Conservation (phyloP, 257 asterid genomes). For the Perilla frutescens region DNA sequence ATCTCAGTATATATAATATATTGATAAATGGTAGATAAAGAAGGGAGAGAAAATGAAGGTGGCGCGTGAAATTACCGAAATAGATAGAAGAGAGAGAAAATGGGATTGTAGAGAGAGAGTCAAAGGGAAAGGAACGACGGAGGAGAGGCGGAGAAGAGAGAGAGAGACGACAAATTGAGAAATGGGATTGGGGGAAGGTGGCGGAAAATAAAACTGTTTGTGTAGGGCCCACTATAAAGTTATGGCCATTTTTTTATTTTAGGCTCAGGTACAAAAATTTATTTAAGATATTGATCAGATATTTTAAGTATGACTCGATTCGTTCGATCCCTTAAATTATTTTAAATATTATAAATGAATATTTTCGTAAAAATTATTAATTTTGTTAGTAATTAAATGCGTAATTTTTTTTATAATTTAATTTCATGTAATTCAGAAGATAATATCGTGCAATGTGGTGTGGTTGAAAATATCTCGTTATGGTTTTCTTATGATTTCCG, state of each 20-base stretch:
- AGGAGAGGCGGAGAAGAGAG: slow-evolving; percentile 40
- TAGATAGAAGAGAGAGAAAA: slow-evolving; percentile 26
- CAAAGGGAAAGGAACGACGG: slow-evolving; percentile 42
- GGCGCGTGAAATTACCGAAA: slow-evolving; percentile 39
- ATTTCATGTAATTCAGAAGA: too few species aligned
- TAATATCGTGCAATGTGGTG: too few species aligned
- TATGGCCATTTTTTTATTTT: slow-evolving; percentile 23
- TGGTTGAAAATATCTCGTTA: too few species aligned
- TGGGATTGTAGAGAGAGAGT: slow-evolving; percentile 13
- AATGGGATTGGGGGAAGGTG: slow-evolving; percentile 35
- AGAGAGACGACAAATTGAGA: slow-evolving; percentile 46
- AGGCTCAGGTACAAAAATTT: too few species aligned
- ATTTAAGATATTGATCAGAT: too few species aligned
- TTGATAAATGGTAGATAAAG: slow-evolving; percentile 23
- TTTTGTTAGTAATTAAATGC: too few species aligned
- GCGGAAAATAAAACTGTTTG: slow-evolving; percentile 36
- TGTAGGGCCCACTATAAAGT: slow-evolving; percentile 33
- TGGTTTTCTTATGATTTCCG: too few species aligned
- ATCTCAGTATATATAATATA: slow-evolving; percentile 20
- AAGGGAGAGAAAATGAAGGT: slow-evolving; percentile 22
- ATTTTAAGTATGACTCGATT: too few species aligned
- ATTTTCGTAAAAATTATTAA: too few species aligned
- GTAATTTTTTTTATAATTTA: too few species aligned
- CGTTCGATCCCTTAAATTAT: too few species aligned
- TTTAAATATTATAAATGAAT: too few species aligned